Evolutionary conservation across 306 rosid genomes (phyloP), one percentile per base, ranked within the genome.

Genomic region (Ziziphus jujuba): DNA sequence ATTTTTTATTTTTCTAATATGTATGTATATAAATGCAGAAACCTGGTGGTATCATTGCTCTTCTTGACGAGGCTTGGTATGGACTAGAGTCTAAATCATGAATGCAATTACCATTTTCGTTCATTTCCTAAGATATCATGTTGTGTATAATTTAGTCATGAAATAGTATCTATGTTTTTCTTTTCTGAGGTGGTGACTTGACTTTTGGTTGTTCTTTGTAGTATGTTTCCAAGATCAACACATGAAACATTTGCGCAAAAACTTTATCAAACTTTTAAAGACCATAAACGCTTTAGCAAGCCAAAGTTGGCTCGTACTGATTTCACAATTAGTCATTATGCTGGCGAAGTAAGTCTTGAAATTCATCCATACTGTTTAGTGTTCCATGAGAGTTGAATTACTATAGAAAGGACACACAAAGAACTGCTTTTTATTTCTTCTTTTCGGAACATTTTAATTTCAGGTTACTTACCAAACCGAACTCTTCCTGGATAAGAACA

Each of bases 181-280:
- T 48, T 65, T 69, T 63, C 28, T 73, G 85, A 71, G 82, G 72
- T 72, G 50, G 66, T 84, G 63, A 82, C 55, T 58, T 38, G 69
- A 47, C 66, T 57, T 61, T 76, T 71, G 66, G 75, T 72, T 76
- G 67, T 67, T 75, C 64, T 76, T 70, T 90, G 90, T 72, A 93
- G 99, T 74, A 93, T 93, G 99, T 93, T 93, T 81, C 99, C 99
- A 64, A 90, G 95, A 84, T 90, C 99, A 74, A 93, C 97, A 13
- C 80, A 93, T 60, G 95, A 88, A 69, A 93, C 95, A 63, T 83
- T 93, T 80, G 89, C 99, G 1, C 85, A 86, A 74, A 93, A 88
- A 85, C 89, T 93, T 57, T 93, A 93, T 82, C 97, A 90, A 85
- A 88, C 97, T 63, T 89, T 84, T 61, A 88, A 65, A 69, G 91